A percentile compares a stretch with the other conserved stretches of the same genome.
These are phyloP conservation scores for Annulohypoxylon stygium DNA, from an alignment of 495 filamentous ascomycete species.

Conservation along the genomic window DNA sequence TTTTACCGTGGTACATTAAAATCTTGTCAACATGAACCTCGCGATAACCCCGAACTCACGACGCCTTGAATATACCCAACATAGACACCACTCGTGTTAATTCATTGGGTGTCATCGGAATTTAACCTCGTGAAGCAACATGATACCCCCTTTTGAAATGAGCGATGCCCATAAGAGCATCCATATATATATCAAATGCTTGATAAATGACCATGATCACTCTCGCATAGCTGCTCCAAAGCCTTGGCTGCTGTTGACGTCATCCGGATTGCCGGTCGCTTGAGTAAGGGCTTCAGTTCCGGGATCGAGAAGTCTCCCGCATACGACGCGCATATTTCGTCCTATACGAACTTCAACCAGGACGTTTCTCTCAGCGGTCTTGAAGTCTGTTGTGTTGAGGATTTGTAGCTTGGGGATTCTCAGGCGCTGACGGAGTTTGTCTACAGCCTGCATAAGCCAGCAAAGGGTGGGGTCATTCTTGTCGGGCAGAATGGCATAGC, in stretches of 20 bases:
- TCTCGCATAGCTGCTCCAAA: slow-evolving; percentile 11
- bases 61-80: slow-evolving; percentile 6
- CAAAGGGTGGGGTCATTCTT: slow-evolving; percentile 48
- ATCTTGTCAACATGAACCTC: background rate
- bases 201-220: background rate
- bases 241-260: slow-evolving; percentile 12
- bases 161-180: background rate
- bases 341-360: slow-evolving; percentile 45
- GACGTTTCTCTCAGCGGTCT: slow-evolving; percentile 50
- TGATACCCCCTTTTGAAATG: background rate
- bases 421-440: slow-evolving; percentile 48
- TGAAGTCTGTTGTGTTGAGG: slow-evolving; percentile 49
- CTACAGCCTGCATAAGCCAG: slow-evolving; percentile 49
- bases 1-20: background rate
- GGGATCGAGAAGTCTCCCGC: slow-evolving; percentile 38
- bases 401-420: slow-evolving; percentile 46
- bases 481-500: slow-evolving; percentile 50
- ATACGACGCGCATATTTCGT: slow-evolving; percentile 30
- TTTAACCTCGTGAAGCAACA: background rate
- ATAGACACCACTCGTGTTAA: background rate
- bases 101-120: background rate
- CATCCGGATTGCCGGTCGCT: slow-evolving; percentile 13
- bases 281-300: slow-evolving; percentile 24
- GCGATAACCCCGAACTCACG: background rate
- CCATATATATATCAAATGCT: background rate